These are phyloP conservation scores for Penicillium sclerotigenum DNA, from an alignment of 2,329 filamentous ascomycete genomes.

Conservation along the genomic window DNA sequence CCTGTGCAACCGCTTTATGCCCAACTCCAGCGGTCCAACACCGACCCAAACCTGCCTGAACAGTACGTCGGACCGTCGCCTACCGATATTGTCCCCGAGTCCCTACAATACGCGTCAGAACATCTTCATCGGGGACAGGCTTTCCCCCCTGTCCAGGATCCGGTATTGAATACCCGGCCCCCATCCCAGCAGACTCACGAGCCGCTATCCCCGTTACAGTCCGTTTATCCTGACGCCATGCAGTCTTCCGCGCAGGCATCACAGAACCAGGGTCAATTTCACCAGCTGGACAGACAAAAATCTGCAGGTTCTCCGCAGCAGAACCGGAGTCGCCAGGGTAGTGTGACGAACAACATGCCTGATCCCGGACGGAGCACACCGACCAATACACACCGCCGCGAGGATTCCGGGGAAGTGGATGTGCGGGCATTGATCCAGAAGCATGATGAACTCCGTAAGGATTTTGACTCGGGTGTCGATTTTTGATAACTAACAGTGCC, in stretches of 20 bases:
- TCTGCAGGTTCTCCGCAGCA: conserved; percentile 11
- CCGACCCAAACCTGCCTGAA: conserved; percentile 26
- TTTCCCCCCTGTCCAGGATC: conserved; percentile 16
- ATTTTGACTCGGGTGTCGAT: neutral
- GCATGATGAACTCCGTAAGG: conserved; percentile 48
- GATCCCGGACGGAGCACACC: conserved; percentile 51
- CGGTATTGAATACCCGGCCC: conserved; percentile 23
- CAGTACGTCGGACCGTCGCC: conserved; percentile 21
- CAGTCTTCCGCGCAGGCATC: conserved; percentile 19
- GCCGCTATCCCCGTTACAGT: conserved; percentile 16
- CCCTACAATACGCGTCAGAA: conserved; percentile 6
- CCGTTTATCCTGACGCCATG: conserved; percentile 24
- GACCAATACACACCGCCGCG: conserved; percentile 34
- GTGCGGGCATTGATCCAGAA: conserved; percentile 44
- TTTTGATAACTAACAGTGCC: conserved; percentile 3
- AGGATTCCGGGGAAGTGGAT: conserved; percentile 45
- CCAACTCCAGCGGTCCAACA: conserved; percentile 26
- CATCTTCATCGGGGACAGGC: conserved; percentile 5
- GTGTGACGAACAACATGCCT: conserved; percentile 22
- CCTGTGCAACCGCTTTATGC: conserved; percentile 16
- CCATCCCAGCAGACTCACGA: conserved; percentile 21
- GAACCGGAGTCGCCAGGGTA: conserved; percentile 24
- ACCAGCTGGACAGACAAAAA: conserved; percentile 11
- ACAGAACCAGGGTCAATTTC: conserved; percentile 7
- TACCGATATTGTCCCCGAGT: conserved; percentile 18